Evolutionary conservation across 108 stramenopile species (phyloP).

Genomic region (Skeletonema tropicum): DNA sequence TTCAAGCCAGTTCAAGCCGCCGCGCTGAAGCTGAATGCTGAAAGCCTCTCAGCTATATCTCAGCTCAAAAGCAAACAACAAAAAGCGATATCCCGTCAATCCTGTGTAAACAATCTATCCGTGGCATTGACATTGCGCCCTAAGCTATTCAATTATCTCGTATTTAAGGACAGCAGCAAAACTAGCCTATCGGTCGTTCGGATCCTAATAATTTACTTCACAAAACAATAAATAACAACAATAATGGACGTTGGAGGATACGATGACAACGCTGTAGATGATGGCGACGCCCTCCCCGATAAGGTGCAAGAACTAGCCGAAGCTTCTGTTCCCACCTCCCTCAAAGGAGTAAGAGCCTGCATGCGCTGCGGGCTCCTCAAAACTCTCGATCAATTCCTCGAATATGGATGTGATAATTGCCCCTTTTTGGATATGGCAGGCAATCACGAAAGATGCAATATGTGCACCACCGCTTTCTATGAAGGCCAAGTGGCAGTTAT

Average conservation of each 20-base stretch:
- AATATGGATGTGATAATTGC: constrained; percentile 92
- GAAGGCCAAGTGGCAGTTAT: constrained; percentile 88
- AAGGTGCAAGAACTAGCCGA: constrained; percentile 82
- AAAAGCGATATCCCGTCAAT: too few species aligned
- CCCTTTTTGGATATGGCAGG: constrained; percentile 88
- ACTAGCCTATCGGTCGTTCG: too few species aligned
- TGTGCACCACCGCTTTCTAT: constrained; percentile 87
- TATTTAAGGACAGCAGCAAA: too few species aligned
- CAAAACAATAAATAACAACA: background rate
- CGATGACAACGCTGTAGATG: constrained; percentile 54
- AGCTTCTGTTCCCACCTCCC: constrained; percentile 71
- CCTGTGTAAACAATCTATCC: too few species aligned
- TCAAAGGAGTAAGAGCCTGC: constrained; percentile 84
- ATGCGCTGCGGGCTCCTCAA: constrained; percentile 91
- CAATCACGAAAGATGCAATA: constrained; percentile 67
- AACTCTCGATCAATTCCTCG: constrained; percentile 86
- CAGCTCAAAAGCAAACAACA: too few species aligned
- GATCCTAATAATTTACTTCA: too few species aligned
- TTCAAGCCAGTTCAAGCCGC: too few species aligned
- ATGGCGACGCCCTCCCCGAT: constrained; percentile 73
- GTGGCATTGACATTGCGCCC: too few species aligned
- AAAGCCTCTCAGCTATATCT: too few species aligned
- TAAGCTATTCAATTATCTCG: too few species aligned
- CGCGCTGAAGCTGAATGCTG: too few species aligned
- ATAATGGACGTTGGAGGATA: constrained; percentile 48